A percentile compares a stretch with the other conserved stretches of the same genome.
phyloP scores from a whole-genome alignment of 139 green algal species.

The Trebouxia sp. region DNA sequence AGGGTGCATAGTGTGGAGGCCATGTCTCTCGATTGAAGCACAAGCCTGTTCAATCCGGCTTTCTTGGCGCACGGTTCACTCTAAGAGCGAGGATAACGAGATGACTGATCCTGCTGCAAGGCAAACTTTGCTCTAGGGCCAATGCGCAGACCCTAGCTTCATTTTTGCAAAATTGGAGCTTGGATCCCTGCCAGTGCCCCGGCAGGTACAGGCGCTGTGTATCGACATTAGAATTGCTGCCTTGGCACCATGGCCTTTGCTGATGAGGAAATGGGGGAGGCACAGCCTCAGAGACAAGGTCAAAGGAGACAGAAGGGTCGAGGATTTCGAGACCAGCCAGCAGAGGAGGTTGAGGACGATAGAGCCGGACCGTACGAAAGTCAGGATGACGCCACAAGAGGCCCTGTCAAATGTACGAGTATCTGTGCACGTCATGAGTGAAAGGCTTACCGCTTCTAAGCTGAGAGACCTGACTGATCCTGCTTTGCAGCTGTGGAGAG shows the following conservation, averaged over 20 bases:
- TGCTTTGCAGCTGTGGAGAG: constrained; percentile 81
- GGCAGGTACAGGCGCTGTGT: no score
- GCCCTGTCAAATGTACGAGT: constrained; percentile 34
- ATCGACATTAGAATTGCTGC: no score
- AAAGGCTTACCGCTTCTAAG: neutral
- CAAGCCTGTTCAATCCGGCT: neutral
- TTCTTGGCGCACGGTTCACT: neutral
- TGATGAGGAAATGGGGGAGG: constrained; percentile 16
- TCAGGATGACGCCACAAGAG: neutral
- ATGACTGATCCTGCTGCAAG: no score
- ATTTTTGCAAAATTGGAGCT: neutral
- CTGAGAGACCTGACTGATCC: neutral
- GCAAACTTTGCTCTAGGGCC: no score
- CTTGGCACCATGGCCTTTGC: neutral
- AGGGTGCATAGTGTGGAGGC: neutral
- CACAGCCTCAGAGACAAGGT: neutral
- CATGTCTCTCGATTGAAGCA: neutral
- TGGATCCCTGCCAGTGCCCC: neutral
- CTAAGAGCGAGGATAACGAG: neutral
- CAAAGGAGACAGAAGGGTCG: constrained; percentile 31
- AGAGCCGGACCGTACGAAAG: constrained; percentile 27
- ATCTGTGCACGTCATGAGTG: neutral
- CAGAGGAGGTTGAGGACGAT: constrained; percentile 30
- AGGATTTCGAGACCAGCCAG: constrained; percentile 29
- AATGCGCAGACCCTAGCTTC: constrained; percentile 8